Evolutionary conservation across 192 early-diverging fungal genomes (phyloP).

Genomic region (Backusella macrospora): DNA sequence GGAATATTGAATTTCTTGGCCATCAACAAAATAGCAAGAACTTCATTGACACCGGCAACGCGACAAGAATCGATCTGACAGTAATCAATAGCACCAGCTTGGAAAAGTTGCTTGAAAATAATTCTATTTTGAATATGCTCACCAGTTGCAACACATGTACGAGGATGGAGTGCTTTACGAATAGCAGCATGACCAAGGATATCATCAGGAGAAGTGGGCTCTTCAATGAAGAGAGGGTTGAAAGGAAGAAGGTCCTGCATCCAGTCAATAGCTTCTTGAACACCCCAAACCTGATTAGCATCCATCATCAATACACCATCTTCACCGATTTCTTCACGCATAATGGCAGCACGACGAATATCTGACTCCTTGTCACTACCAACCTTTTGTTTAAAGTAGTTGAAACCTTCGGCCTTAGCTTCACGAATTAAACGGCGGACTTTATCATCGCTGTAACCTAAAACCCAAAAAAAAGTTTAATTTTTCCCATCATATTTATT

Average conservation of each 20-base stretch:
- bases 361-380: conserved; percentile 41
- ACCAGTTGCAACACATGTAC: conserved; percentile 40
- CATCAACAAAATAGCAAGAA: conserved; percentile 44
- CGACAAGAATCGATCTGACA: conserved; percentile 47
- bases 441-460: conserved; percentile 50
- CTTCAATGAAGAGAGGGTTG: conserved; percentile 51
- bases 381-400: conserved; percentile 51
- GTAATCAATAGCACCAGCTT: conserved; percentile 43
- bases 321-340: conserved; percentile 47
- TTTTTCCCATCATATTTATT: not conserved
- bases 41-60: conserved; percentile 44
- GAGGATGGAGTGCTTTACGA: conserved; percentile 43
- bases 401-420: conserved; percentile 47
- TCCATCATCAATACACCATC: conserved; percentile 51
- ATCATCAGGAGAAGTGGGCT: conserved; percentile 49
- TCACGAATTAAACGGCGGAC: conserved; percentile 35
- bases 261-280: conserved; percentile 50
- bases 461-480: not conserved
- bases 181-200: conserved; percentile 44
- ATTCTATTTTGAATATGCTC: conserved; percentile 47
- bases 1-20: conserved; percentile 44
- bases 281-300: conserved; percentile 56
- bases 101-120: conserved; percentile 48
- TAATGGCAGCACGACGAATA: conserved; percentile 44
- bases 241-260: conserved; percentile 45